Conservation (phyloP, 495 filamentous ascomycete species). For the Trichocladium uniseriatum region DNA sequence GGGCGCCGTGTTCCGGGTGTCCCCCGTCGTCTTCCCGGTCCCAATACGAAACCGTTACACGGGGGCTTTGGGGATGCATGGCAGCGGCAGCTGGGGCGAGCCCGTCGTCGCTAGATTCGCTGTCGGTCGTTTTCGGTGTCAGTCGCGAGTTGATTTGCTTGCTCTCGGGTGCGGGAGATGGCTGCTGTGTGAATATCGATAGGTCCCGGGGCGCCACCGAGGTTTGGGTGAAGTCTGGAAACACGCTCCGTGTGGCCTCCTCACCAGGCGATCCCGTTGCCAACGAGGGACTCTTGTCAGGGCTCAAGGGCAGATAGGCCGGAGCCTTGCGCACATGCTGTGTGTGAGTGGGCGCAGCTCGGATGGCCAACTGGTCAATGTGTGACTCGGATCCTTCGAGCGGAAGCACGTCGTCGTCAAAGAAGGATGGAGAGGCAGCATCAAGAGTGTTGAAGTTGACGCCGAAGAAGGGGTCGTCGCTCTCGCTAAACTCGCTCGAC, state of each 20-base stretch:
- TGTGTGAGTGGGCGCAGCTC: conserved; percentile 2
- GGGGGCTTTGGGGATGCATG: conserved; percentile 37
- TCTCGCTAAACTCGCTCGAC: conserved; percentile 33
- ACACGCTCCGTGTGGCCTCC: conserved; percentile 4
- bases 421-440: conserved; percentile 27
- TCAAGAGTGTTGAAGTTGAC: conserved; percentile 29
- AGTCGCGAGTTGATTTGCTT: conserved; percentile 28
- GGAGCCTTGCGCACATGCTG: conserved; percentile 9
- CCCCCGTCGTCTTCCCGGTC: conserved; percentile 26
- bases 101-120: conserved; percentile 41
- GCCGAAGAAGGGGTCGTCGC: conserved; percentile 35
- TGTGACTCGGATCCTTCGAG: conserved; percentile 4
- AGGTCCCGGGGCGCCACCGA: conserved; percentile 17
- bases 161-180: conserved; percentile 23
- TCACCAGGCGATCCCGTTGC: conserved; percentile 21
- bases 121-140: conserved; percentile 42
- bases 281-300: conserved; percentile 29
- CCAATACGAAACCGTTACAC: conserved; percentile 43
- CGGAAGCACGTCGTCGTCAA: conserved; percentile 19
- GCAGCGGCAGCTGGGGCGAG: conserved; percentile 26
- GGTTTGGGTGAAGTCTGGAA: conserved; percentile 7
- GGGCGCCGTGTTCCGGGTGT: not conserved
- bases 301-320: conserved; percentile 23
- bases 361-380: conserved; percentile 2
- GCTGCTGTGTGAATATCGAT: conserved; percentile 13